Base-by-base conservation (phyloP, 768 basidiomycete genomes). In the Podaxis mareebaensis region DNA sequence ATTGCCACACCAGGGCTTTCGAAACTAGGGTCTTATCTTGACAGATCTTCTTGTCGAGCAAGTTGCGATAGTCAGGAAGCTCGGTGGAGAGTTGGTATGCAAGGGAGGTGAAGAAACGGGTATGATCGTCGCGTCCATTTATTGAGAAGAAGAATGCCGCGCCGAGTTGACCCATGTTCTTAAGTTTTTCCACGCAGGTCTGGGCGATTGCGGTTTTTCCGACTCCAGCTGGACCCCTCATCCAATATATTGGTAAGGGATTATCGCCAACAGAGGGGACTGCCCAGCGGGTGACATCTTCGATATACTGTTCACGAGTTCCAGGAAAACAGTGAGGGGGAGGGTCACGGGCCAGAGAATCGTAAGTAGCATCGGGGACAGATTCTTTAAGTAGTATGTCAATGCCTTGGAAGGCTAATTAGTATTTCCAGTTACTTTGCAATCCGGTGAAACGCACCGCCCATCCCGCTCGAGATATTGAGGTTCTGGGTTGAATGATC, bases 271-370 rank as follows among this genome's bases (percentile, higher is more conserved):
- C 13, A 2, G 56, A 24, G 13, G 56, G 20, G 15, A 40, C 28
- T 15, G 39, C 52, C 61, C 60, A 63, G 8, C 44, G 36, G 10
- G 38, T 22, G 56, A 66, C 51, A 38, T 66, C 61, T 22, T 38
- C 39, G 20, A 66, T 63, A 36, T 60, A 20, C 26, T 63, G 26
- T 30, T 13, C 20, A 11, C 61, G 46, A 20, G 61, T 66, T 15
- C 65, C 65, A 8, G 52, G 49, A 22, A 55, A 54, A 58, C 65
- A 66, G 28, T 49, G 54, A 11, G 65, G 61, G 10, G 57, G 53
- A 44, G 56, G 60, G 10, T 24, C 39, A n/a, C 56, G 56, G 11
- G 10, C 26, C 12, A 22, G 2, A 6, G 56, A 57, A 26, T 57
- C 56, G 22, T 42, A 44, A 10, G 40, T 12, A 4, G 56, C 56